Evolutionary conservation across 2,329 filamentous ascomycete species (phyloP), one percentile per base, ranked within the genome.

Genomic region (Diaporthe amygdali): DNA sequence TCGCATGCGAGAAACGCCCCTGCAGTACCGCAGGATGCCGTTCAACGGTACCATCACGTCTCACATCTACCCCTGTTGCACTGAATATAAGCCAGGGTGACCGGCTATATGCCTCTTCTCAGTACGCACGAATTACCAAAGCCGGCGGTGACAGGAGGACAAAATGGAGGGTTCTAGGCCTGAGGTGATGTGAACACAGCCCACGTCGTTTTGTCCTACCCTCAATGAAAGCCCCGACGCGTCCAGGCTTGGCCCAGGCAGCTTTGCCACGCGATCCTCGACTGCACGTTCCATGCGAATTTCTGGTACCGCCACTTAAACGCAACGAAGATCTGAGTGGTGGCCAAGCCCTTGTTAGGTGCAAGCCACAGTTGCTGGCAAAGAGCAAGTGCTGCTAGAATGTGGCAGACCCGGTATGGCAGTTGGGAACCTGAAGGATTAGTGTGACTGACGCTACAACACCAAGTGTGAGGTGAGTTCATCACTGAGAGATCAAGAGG

Each of bases 31-130:
- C 30, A 32, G 41, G 9, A 4, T 37, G 55, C 59, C 34, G 34
- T 63, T 30, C 41, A 20, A 49, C 37, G 44, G 59, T 47, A 47
- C 41, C 22, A 20, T 37, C 41, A 63, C 27, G 59, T 63, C 59
- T 63, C 59, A 63, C 41, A 63, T 63, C 44, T 20, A 32, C 59
- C 44, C 44, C 59, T 64, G 59, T 20, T 37, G 59, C 59, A 64
- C 44, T 30, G 39, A 12, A 47, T 46, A 63, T 63, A 17, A 63
- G 59, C 59, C 41, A 47, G 59, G 59, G 41, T 17, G 59, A 37
- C 30, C 14, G 39, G 15, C 14, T 37, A 37, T 64, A 49, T 30
- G 34, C 44, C 44, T 64, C n/a, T 8, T 64, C 30, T 14, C 20
- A 17, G n/a, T 25, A 5, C 27, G 59, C 59, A 49, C 9, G 30